These are phyloP conservation scores for Phytophthora uliginosa DNA, from an alignment of 352 stramenopile species.

Conservation along the genomic window DNA sequence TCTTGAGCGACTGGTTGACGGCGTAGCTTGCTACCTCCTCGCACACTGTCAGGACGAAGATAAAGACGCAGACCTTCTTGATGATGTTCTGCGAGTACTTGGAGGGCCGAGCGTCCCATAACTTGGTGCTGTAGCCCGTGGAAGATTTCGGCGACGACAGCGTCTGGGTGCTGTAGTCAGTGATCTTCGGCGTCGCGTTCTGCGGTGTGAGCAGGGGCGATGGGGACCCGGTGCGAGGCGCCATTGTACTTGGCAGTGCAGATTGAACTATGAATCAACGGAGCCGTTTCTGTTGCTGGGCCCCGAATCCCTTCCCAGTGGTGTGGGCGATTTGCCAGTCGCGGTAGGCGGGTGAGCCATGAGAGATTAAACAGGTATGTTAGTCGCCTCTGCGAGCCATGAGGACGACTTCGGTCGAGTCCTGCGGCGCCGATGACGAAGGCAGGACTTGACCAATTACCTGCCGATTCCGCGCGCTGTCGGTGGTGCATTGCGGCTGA, in stretches of 20 bases:
- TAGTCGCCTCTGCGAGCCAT: slow-evolving; percentile 1
- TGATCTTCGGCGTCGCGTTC: slow-evolving; percentile 22
- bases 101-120: slow-evolving; percentile 57
- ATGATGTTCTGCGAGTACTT: slow-evolving; percentile 70
- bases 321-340: neutral
- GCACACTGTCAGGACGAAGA: slow-evolving; percentile 56
- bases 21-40: slow-evolving; percentile 68
- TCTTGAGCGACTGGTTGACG: slow-evolving; percentile 70
- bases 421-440: slow-evolving; percentile 8
- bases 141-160: slow-evolving; percentile 21
- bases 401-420: neutral
- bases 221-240: slow-evolving; percentile 13
- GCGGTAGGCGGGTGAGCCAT: slow-evolving; percentile 7
- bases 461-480: slow-evolving; percentile 11
- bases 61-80: slow-evolving; percentile 67
- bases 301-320: slow-evolving; percentile 14
- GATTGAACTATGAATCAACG: slow-evolving; percentile 19
- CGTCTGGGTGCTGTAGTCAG: slow-evolving; percentile 29
- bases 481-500: neutral
- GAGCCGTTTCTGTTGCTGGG: neutral
- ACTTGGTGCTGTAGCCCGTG: slow-evolving; percentile 28
- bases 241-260: slow-evolving; percentile 22
- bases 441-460: slow-evolving; percentile 6
- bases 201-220: slow-evolving; percentile 26
- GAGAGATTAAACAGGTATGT: slow-evolving; percentile 1